Conservation (phyloP, 2,329 filamentous ascomycete genomes). For the Magnaporthales sp. region DNA sequence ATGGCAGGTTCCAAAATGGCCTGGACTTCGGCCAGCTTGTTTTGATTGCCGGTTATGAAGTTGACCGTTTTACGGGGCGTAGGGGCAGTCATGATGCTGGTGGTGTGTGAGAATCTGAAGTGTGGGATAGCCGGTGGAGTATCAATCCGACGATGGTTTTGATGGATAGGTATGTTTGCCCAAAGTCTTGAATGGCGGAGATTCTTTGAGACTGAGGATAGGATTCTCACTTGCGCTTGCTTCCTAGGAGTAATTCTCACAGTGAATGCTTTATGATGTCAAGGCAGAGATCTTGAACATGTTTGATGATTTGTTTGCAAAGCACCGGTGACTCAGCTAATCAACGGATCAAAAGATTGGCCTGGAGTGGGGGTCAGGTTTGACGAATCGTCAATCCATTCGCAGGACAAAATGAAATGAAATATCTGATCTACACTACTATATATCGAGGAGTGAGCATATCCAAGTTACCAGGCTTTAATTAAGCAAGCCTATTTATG, state of each 20-base stretch:
- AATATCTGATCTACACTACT: not conserved
- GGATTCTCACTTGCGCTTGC: too few relatives aligned
- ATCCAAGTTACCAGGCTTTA: too few relatives aligned
- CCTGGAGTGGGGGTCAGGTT: not conserved
- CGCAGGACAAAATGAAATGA: not conserved
- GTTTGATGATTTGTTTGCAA: not conserved
- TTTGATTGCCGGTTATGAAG: constrained; percentile 94
- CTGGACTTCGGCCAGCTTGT: constrained; percentile 86
- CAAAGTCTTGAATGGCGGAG: too few relatives aligned
- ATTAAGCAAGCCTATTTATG: too few relatives aligned
- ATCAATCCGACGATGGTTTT: not conserved
- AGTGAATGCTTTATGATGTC: not conserved
- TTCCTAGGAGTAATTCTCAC: not conserved
- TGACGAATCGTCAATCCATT: not conserved
- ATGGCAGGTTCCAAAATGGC: constrained; percentile 73
- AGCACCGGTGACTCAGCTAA: not conserved
- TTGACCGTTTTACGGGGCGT: constrained; percentile 41
- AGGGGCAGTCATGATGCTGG: not conserved
- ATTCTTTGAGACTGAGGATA: too few relatives aligned
- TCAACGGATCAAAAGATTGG: not conserved
- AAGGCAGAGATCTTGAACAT: not conserved
- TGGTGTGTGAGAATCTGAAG: not conserved
- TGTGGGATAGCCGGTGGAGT: too few relatives aligned
- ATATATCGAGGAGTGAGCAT: not conserved
- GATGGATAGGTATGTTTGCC: too few relatives aligned